Evolutionary conservation across 495 filamentous ascomycete genomes (phyloP), one percentile per base, ranked within the genome.

Genomic region (Penicillium tannophilum): DNA sequence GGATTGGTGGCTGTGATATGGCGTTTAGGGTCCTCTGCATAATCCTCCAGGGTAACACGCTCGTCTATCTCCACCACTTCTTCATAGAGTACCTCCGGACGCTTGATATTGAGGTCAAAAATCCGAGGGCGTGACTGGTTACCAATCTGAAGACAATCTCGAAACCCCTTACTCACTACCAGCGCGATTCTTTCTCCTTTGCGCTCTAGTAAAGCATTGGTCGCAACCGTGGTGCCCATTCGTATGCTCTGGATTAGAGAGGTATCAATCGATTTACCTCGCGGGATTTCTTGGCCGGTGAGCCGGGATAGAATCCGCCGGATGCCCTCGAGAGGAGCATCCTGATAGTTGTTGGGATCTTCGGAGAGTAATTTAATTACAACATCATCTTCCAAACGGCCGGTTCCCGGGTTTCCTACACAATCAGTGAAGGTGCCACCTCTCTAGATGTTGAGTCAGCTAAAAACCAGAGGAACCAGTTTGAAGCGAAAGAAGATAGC

Each of bases 141-240:
- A 43, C 89, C 86, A 63, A 92, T 91, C 41, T 88, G 82, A 14
- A 97, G 78, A 62, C 90, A 92, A 68, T 96, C 92, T 55, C 85
- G 87, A 77, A 97, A 97, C 0, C 92, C 92, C 64, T 88, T 86
- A 4, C 89, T 96, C 17, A 93, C 89, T 6, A 96, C 82, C 66
- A 97, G 80, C 4, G 89, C 93, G 63, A 92, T 91, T 63, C 82
- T 84, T 73, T 95, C 91, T 4, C 93, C 93, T 73, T 97, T 97
- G 39, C 93, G 75, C 71, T 97, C 93, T 0, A 97, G 79, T 48
- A 97, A 72, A 28, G 90, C 90, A 63, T 93, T 92, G 6, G 90
- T 93, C 2, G 89, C 90, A 24, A 93, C 90, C 1, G 90, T 93
- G 12, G 90, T 93, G 11, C 90, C 90, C 89, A 92, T 92, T 54